Conservation (phyloP, 2,329 filamentous ascomycete species). For the Ceratocystis variospora region DNA sequence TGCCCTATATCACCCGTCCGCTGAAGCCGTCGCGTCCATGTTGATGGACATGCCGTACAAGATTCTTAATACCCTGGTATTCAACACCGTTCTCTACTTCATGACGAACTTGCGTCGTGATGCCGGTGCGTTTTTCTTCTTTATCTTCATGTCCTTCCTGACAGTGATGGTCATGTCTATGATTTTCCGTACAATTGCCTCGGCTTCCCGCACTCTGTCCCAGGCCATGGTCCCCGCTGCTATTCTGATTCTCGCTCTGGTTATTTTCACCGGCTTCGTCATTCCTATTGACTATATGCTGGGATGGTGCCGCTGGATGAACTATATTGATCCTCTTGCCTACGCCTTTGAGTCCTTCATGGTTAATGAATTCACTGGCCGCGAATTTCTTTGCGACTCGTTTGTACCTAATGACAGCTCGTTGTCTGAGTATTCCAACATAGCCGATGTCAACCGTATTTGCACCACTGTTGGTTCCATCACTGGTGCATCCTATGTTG, state of each 20-base stretch:
- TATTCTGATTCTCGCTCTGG: slow-evolving; percentile 48
- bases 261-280: slow-evolving; percentile 59
- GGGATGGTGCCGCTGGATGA: slow-evolving; percentile 70
- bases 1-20: slow-evolving; percentile 77
- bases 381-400: slow-evolving; percentile 41
- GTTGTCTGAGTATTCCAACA: slow-evolving; percentile 28
- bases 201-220: slow-evolving; percentile 55
- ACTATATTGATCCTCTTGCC: slow-evolving; percentile 63
- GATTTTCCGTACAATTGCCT: slow-evolving; percentile 72
- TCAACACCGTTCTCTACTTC: slow-evolving; percentile 76
- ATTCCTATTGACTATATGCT: slow-evolving; percentile 57
- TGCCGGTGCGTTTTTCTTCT: slow-evolving; percentile 71
- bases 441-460: slow-evolving; percentile 31
- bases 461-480: slow-evolving; percentile 48
- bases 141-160: slow-evolving; percentile 60
- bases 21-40: slow-evolving; percentile 80
- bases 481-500: slow-evolving; percentile 37
- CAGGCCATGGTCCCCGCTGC: slow-evolving; percentile 49
- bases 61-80: slow-evolving; percentile 55
- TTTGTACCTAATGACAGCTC: slow-evolving; percentile 33
- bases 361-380: slow-evolving; percentile 65
- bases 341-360: slow-evolving; percentile 72
- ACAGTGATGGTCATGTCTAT: slow-evolving; percentile 70
- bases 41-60: slow-evolving; percentile 77
- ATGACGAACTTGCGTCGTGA: slow-evolving; percentile 68